Evolutionary conservation across 2,329 filamentous ascomycete species (phyloP).

Genomic region (Chrysoporthe deuterocubensis): DNA sequence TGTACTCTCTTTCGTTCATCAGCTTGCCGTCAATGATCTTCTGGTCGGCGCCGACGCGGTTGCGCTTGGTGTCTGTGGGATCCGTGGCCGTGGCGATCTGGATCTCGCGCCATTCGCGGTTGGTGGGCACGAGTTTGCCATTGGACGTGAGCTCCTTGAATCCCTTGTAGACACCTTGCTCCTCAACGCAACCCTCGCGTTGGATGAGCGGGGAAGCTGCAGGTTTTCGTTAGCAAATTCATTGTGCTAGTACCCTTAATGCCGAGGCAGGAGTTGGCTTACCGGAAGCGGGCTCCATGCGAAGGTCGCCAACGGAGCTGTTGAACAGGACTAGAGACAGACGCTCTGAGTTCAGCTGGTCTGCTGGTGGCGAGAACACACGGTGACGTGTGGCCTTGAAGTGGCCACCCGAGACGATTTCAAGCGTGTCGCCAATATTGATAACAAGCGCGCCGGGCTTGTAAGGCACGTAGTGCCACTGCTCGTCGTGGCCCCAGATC

Average conservation of each 20-base stretch:
- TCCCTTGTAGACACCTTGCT: conserved; percentile 50
- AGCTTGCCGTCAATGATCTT: conserved; percentile 48
- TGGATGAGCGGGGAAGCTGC: conserved; percentile 38
- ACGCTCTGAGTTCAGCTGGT: conserved; percentile 45
- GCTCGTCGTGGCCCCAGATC: conserved; percentile 47
- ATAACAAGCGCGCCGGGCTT: conserved; percentile 52
- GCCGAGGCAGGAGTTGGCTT: neutral
- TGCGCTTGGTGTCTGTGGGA: conserved; percentile 45
- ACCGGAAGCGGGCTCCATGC: conserved; percentile 44
- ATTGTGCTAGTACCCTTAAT: neutral
- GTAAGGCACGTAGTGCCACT: conserved; percentile 52
- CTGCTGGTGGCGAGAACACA: conserved; percentile 46
- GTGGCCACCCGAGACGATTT: conserved; percentile 51
- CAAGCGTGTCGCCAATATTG: conserved; percentile 51
- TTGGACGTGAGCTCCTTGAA: conserved; percentile 47
- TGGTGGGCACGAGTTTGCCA: conserved; percentile 49
- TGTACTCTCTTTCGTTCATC: conserved; percentile 51
- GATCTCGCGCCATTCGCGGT: conserved; percentile 53
- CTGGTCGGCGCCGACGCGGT: conserved; percentile 47
- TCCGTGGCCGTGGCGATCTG: conserved; percentile 50
- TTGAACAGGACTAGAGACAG: conserved; percentile 50
- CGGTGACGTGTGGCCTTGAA: conserved; percentile 51
- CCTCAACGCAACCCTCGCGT: conserved; percentile 46
- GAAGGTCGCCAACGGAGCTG: conserved; percentile 48
- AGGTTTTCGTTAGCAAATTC: neutral